A percentile compares a stretch with the other conserved stretches of the same genome.
Evolutionary conservation across 352 stramenopile species (phyloP).

Genomic region (Globisporangium paroecandrum): DNA sequence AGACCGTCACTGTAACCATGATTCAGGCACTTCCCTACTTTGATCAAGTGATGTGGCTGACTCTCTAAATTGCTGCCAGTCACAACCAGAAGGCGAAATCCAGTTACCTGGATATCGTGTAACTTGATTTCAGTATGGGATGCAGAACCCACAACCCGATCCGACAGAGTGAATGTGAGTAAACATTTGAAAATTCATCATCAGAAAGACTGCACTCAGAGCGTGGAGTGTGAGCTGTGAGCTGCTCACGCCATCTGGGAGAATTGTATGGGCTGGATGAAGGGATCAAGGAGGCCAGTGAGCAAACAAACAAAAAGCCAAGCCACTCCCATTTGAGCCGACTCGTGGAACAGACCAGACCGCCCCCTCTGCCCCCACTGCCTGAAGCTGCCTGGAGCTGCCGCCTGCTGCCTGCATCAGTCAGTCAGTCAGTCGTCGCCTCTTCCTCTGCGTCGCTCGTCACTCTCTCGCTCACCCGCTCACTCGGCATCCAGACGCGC

Average conservation of each 20-base stretch:
- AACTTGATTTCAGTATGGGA: no score
- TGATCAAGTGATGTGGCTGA: no score
- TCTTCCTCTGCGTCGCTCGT: background rate
- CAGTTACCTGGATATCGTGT: no score
- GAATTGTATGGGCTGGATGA: conserved; percentile 9
- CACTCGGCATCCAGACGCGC: background rate
- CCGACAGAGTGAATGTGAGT: background rate
- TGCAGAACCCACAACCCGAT: background rate
- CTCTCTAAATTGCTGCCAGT: no score
- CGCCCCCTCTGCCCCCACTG: background rate
- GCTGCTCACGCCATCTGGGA: background rate
- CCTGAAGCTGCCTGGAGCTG: background rate
- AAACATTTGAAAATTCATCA: background rate
- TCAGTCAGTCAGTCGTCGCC: background rate
- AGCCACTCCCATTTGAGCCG: conserved; percentile 13
- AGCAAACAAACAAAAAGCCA: background rate
- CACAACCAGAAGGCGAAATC: no score
- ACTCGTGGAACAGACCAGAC: background rate
- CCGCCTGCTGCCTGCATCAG: no score
- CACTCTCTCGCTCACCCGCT: no score
- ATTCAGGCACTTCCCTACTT: no score
- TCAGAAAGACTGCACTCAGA: background rate
- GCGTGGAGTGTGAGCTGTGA: background rate
- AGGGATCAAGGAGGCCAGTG: background rate
- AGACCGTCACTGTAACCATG: no score